phyloP scores from a whole-genome alignment of 2,329 filamentous ascomycete species.

The Mycocentrospora acerina region DNA sequence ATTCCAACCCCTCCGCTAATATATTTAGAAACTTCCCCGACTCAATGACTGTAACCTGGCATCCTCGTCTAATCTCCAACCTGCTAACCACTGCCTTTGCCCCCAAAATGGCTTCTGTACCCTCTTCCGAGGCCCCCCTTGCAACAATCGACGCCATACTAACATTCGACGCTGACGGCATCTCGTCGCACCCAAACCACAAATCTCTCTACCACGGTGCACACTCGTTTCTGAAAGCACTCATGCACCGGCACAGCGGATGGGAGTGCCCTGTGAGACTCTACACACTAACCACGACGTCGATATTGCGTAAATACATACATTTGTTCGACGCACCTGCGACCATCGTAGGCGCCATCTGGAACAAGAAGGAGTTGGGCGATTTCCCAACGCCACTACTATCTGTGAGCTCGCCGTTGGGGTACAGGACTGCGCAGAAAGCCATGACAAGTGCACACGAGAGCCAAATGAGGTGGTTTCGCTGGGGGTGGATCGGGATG shows the following conservation, averaged over 20 bases:
- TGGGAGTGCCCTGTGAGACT: slow-evolving; percentile 75
- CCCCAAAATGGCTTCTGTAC: slow-evolving; percentile 56
- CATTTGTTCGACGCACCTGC: slow-evolving; percentile 73
- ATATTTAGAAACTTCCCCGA: slow-evolving; percentile 71
- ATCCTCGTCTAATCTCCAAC: slow-evolving; percentile 66
- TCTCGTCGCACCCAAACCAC: slow-evolving; percentile 93
- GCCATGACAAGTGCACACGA: slow-evolving; percentile 90
- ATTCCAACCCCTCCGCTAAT: slow-evolving; percentile 13
- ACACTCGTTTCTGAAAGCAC: slow-evolving; percentile 65
- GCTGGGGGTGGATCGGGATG: slow-evolving; percentile 89
- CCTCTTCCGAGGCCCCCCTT: slow-evolving; percentile 48
- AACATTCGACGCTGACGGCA: slow-evolving; percentile 82
- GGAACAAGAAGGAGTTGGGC: slow-evolving; percentile 55
- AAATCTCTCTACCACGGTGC: slow-evolving; percentile 84
- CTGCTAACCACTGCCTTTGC: slow-evolving; percentile 75
- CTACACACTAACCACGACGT: slow-evolving; percentile 78
- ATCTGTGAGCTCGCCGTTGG: slow-evolving; percentile 67
- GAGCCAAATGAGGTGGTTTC: slow-evolving; percentile 98
- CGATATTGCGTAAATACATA: slow-evolving; percentile 76
- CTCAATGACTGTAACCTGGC: slow-evolving; percentile 82
- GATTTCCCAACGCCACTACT: slow-evolving; percentile 60
- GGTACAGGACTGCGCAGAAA: slow-evolving; percentile 68
- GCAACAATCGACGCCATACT: slow-evolving; percentile 76
- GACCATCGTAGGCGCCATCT: slow-evolving; percentile 63
- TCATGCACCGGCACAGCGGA: slow-evolving; percentile 65